phyloP scores from a whole-genome alignment of 2,329 filamentous ascomycete genomes.

The Myotisia sp. region DNA sequence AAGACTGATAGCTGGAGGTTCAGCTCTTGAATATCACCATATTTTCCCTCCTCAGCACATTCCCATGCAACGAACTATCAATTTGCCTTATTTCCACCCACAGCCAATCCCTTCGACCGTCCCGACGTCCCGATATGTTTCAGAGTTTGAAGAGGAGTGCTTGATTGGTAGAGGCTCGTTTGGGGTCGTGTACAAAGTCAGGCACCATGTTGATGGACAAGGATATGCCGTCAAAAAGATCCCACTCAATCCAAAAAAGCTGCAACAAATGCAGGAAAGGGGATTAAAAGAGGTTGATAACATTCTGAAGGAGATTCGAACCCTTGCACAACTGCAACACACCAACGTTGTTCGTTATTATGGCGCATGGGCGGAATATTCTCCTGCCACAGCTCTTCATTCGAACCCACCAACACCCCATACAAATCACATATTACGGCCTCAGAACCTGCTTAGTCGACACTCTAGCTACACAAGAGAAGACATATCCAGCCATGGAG shows the following conservation, averaged over 20 bases:
- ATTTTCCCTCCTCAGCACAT: conserved; percentile 8
- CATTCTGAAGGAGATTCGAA: conserved; percentile 47
- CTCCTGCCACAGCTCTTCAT: conserved; percentile 5
- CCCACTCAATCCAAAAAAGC: conserved; percentile 38
- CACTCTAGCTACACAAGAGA: conserved; percentile 12
- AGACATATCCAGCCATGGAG: conserved; percentile 14
- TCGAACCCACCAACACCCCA: conserved; percentile 1
- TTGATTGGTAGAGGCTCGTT: conserved; percentile 52
- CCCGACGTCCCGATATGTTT: conserved; percentile 30
- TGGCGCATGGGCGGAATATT: conserved; percentile 48
- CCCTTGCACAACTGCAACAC: conserved; percentile 49
- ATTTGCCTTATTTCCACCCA: conserved; percentile 8
- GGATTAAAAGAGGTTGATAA: conserved; percentile 41
- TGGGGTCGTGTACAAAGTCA: conserved; percentile 48
- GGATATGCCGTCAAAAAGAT: conserved; percentile 56
- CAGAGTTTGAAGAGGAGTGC: conserved; percentile 40
- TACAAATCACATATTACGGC: background rate
- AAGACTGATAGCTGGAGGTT: conserved; percentile 9
- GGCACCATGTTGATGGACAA: conserved; percentile 46
- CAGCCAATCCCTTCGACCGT: conserved; percentile 5
- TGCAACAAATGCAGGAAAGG: conserved; percentile 38
- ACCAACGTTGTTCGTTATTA: conserved; percentile 54
- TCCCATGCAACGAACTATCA: conserved; percentile 11
- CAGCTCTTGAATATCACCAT: conserved; percentile 4
- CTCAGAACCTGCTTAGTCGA: conserved; percentile 9